Evolutionary conservation across 2,329 filamentous ascomycete genomes (phyloP), one percentile per base, ranked within the genome.

Genomic region (Davidsoniella virescens): DNA sequence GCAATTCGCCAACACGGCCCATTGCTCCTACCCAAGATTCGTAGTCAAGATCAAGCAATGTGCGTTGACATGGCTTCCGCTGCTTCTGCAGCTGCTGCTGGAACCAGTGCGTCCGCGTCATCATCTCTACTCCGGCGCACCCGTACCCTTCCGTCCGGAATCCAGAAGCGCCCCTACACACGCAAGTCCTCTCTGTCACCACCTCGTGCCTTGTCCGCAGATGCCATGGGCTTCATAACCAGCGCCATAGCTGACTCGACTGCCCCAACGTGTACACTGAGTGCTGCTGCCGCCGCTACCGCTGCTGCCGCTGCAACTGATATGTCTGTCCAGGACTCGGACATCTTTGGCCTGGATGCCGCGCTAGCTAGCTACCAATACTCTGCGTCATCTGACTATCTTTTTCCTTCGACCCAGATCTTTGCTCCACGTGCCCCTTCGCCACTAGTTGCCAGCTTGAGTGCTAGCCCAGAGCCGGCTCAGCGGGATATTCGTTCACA

Each of bases 11-110:
- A 86, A 54, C 82, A 87, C 66, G 85, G 86, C 48, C 85, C 86
- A 47, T 70, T 86, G 45, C 70, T 94, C 53, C 72, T 94, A 29
- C 87, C 87, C 60, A 92, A 87, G 72, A 88, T 93, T 67, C 77
- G 87, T 54, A 77, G 77, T 39, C 87, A 92, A 66, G 87, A 94
- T 66, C 83, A 90, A 65, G 73, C 81, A 54, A 6, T 87, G 54
- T 77, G 80, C 56, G 75, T 75, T 39, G 55, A 56, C 65, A 41
- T 63, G 66, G 18, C 65, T 70, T 42, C 70, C 29, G 38, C 14
- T 39, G 41, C 26, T 33, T 33, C 26, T 8, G 14, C 72, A 56
- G 55, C 26, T 54, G 63, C 57, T 66, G 60, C 57, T 70, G 62
- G 56, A 63, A 29, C 56, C 56, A 56, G 36, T 42, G 44, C 52